Evolutionary conservation across 768 basidiomycete genomes (phyloP), one percentile per base, ranked within the genome.

Genomic region (Suillus placidus): DNA sequence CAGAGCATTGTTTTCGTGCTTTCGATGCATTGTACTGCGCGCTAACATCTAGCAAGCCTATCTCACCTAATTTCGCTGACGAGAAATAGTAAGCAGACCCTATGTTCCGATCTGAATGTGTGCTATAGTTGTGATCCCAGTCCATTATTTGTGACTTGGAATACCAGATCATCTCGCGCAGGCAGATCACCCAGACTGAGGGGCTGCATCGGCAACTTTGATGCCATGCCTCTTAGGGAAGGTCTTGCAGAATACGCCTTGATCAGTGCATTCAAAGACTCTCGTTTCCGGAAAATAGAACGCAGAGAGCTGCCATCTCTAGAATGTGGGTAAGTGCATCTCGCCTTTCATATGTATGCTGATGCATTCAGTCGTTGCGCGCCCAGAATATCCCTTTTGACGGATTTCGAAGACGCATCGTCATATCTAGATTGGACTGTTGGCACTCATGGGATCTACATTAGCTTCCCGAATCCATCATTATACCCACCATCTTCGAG

Each of bases 61-160:
- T 92, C 64, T 73, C 82, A 18, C 88, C 92, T 52, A 74, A 78
- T 64, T 95, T 94, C 74, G 75, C 83, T 16, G 84, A 93, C 68
- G 88, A 89, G 64, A 89, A 92, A 77, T 95, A 88, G 94, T 96
- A 76, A 72, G 90, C 80, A 54, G 23, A 42, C 12, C 38, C 1
- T 40, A 13, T 10, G 18, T 5, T 13, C 18, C 10, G 18, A 30
- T 60, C 18, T 12, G 12, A 20, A 60, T 30, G 3, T 42, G 58
- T 40, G 16, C 58, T 30, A 42, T 20, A 60, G 12, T 60, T 3
- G 14, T 32, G 43, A 8, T 42, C n/a, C 16, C 37, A 77, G 76
- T 78, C 95, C 96, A 14, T 82, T 99, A 63, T 99, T 99, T 77
- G 94, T 99, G 38, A 99, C 97, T 7, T 99, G 96, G 96, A 95